A percentile compares a stretch with the other conserved stretches of the same genome.
These are phyloP conservation scores for Microstegium vimineum DNA, from an alignment of 176 grass and related monocot genomes.

Conservation along the genomic window DNA sequence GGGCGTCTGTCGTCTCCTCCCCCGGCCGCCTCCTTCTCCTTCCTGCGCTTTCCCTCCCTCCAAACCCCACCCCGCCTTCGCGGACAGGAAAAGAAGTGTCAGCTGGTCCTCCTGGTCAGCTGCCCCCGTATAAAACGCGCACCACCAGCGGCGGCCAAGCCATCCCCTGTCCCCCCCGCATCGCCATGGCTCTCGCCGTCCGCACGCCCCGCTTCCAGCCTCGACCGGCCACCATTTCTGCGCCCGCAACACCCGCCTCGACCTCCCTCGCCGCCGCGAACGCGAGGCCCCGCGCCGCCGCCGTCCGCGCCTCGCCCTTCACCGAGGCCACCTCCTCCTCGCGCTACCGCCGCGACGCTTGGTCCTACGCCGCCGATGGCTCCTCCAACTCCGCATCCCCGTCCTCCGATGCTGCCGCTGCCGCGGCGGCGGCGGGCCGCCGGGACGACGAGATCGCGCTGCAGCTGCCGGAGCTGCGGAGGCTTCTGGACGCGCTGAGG, in stretches of 20 bases:
- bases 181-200: slow-evolving; percentile 32
- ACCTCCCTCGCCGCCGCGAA: not conserved
- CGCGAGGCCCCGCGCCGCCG: not conserved
- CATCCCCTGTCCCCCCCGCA: not conserved
- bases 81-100: not conserved
- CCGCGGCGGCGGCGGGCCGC: slow-evolving; percentile 23
- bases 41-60: not conserved
- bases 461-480: slow-evolving; percentile 78
- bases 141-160: not conserved
- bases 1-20: not conserved
- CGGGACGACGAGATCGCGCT: slow-evolving; percentile 75
- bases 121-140: slow-evolving; percentile 17
- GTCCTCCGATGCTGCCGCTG: not conserved
- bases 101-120: not conserved
- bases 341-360: slow-evolving; percentile 70
- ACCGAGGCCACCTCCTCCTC: slow-evolving; percentile 71
- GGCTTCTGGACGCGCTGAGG: slow-evolving; percentile 59
- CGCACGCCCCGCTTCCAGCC: slow-evolving; percentile 29
- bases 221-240: slow-evolving; percentile 25
- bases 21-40: not conserved
- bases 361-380: slow-evolving; percentile 45
- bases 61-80: slow-evolving; percentile 27
- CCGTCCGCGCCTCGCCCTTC: slow-evolving; percentile 58
- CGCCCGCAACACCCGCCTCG: slow-evolving; percentile 1
- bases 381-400: not conserved